Conservation (phyloP, 768 basidiomycete species). For the Pleurotus ostreatus region DNA sequence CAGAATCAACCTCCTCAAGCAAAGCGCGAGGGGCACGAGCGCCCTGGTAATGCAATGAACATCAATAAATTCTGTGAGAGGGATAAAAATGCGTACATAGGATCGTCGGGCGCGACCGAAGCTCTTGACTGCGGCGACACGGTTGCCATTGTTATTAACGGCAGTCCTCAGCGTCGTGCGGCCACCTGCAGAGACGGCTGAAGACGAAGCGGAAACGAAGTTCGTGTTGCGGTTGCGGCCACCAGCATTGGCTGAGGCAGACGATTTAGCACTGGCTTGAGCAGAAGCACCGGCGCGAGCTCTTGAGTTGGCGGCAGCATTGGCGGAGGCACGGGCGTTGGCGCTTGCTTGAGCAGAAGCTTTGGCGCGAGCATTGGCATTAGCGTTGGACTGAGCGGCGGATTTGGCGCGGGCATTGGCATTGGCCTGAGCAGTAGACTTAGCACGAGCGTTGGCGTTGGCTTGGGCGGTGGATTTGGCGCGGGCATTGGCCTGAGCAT, state of each 20-base stretch:
- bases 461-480: background rate
- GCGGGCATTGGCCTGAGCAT: too few relatives aligned
- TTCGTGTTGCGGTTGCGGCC: constrained; percentile 5
- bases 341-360: background rate
- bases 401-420: background rate
- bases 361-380: background rate
- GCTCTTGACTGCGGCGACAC: constrained; percentile 5
- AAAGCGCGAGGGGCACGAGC: constrained; percentile 1
- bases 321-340: background rate
- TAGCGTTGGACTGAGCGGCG: background rate
- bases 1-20: background rate
- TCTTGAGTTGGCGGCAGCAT: too few relatives aligned
- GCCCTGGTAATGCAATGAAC: background rate
- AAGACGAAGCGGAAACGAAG: constrained; percentile 4
- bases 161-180: constrained; percentile 4
- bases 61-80: background rate
- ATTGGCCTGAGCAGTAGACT: background rate
- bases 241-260: background rate
- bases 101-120: background rate
- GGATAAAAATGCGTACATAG: background rate
- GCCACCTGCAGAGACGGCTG: background rate
- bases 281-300: too few relatives aligned
- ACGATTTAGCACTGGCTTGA: too few relatives aligned
- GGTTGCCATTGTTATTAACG: constrained; percentile 7
- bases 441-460: background rate